Percentiles rank a stretch among this genome's conserved stretches.
Conservation (phyloP, 2,329 filamentous ascomycete genomes). For the Fusarium sp. region DNA sequence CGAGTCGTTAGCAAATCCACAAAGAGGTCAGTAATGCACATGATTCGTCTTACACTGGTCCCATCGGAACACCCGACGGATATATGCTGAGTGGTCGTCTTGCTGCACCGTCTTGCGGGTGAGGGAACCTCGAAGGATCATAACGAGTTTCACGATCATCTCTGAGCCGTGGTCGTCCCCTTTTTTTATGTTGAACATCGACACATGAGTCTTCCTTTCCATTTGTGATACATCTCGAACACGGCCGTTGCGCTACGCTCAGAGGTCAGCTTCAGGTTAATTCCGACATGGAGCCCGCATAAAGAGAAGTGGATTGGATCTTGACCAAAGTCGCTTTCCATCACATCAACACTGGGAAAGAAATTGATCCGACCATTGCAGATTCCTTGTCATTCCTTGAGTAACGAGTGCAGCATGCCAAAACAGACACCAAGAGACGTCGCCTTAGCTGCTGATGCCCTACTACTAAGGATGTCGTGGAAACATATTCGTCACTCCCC, state of each 20-base stretch:
- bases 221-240: constrained; percentile 80
- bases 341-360: background rate
- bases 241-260: constrained; percentile 76
- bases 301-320: background rate
- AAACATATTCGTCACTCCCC: background rate
- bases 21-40: constrained; percentile 59
- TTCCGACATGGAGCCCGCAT: background rate
- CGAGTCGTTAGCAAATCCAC: constrained; percentile 65
- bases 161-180: constrained; percentile 80
- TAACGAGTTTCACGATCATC: constrained; percentile 75
- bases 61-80: constrained; percentile 58
- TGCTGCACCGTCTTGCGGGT: constrained; percentile 59
- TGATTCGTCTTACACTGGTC: constrained; percentile 61
- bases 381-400: too few relatives aligned
- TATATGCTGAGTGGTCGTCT: constrained; percentile 66
- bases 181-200: constrained; percentile 88
- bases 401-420: background rate
- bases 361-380: background rate
- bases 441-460: background rate
- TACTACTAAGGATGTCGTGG: background rate
- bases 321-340: background rate
- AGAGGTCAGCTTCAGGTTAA: constrained; percentile 50
- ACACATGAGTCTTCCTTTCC: constrained; percentile 84
- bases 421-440: background rate
- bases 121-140: constrained; percentile 62